Evolutionary conservation across 306 rosid genomes (phyloP).

Genomic region (Senna siamea): DNA sequence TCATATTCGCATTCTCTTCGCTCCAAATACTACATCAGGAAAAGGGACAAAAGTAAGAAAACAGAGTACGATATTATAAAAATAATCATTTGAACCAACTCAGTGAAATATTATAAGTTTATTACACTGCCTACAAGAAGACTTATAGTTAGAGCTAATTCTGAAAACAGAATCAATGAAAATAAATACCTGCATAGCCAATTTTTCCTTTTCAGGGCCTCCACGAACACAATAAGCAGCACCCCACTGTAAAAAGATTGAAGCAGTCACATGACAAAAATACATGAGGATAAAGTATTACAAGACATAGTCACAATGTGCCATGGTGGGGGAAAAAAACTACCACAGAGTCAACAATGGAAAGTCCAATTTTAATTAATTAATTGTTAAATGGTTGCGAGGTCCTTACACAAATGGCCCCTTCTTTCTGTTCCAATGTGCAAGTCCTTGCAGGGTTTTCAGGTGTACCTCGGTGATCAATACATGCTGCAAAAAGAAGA

Average conservation of each 20-base stretch:
- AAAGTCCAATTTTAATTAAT: not conserved
- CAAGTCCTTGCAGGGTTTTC: conserved; percentile 93
- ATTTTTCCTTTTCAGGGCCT: conserved; percentile 77
- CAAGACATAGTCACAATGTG: not conserved
- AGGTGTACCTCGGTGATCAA: conserved; percentile 94
- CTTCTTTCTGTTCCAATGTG: conserved; percentile 81
- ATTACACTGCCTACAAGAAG: not conserved
- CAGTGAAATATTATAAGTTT: not conserved
- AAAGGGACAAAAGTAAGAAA: not conserved
- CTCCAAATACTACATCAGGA: conserved; percentile 78
- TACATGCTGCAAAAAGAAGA: conserved; percentile 63
- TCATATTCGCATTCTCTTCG: conserved; percentile 82
- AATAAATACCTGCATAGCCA: conserved; percentile 77
- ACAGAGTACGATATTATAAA: not conserved
- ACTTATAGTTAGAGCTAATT: not conserved
- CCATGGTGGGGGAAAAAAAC: no score
- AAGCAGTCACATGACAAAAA: conserved; percentile 20
- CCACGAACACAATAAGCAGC: conserved; percentile 81
- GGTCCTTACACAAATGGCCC: conserved; percentile 72
- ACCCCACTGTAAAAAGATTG: conserved; percentile 75
- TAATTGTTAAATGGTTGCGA: not conserved
- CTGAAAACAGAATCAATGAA: not conserved
- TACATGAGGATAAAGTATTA: not conserved
- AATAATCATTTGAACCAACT: not conserved
- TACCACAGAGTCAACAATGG: not conserved